A percentile compares a stretch with the other conserved stretches of the same genome.
phyloP scores from a whole-genome alignment of 257 asterid genomes.

The Lithospermum erythrorhizon region DNA sequence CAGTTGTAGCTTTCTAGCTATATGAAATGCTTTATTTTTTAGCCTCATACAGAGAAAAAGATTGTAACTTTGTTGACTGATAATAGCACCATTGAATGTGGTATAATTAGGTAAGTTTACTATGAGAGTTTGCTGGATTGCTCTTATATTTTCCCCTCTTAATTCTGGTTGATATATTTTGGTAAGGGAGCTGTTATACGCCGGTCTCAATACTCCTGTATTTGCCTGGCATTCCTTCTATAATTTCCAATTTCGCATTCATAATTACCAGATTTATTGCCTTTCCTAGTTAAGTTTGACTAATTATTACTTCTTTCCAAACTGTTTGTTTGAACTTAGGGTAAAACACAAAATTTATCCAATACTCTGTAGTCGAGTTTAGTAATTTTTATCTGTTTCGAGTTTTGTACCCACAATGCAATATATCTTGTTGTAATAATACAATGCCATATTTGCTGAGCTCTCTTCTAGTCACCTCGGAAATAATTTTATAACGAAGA shows the following conservation, averaged over 20 bases:
- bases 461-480: no score
- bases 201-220: no score
- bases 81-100: neutral
- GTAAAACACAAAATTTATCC: no score
- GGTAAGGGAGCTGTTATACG: no score
- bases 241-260: neutral
- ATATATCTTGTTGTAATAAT: no score
- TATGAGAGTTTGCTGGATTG: no score
- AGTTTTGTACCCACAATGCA: no score
- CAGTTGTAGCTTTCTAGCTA: no score
- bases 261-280: neutral
- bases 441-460: no score
- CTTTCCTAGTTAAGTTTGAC: neutral
- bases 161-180: no score
- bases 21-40: constrained; percentile 9
- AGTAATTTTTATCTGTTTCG: neutral
- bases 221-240: neutral
- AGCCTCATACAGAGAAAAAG: constrained; percentile 4
- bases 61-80: constrained; percentile 6
- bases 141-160: neutral
- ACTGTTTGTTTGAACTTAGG: neutral
- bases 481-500: no score
- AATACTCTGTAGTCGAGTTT: no score
- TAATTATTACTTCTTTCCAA: neutral
- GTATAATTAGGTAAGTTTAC: neutral